These are phyloP conservation scores for Xylariaceae sp. DNA, from an alignment of 2,329 filamentous ascomycete species.

Conservation along the genomic window DNA sequence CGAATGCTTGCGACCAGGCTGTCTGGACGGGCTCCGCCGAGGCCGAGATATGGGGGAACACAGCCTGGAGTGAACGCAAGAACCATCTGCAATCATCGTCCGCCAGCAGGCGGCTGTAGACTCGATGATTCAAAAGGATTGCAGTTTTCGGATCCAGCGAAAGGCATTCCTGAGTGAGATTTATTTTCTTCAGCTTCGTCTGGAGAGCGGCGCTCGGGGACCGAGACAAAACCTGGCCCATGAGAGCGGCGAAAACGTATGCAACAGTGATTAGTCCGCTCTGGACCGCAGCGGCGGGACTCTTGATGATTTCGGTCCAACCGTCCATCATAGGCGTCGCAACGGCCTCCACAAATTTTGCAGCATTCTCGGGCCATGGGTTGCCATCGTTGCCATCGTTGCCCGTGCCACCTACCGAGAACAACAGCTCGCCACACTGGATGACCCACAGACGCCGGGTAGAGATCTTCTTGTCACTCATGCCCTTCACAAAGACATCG, in stretches of 20 bases:
- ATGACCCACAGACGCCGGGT: constrained; percentile 77
- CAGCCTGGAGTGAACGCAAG: constrained; percentile 60
- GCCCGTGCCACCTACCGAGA: constrained; percentile 46
- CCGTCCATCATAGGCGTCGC: constrained; percentile 56
- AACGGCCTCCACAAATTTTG: constrained; percentile 48
- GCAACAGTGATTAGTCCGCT: constrained; percentile 76
- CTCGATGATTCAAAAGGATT: constrained; percentile 75
- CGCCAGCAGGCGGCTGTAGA: constrained; percentile 72
- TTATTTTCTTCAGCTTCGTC: constrained; percentile 52
- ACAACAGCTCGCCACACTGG: constrained; percentile 65
- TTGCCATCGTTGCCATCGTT: no score
- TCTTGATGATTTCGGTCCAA: constrained; percentile 72
- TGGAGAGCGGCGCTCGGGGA: constrained; percentile 47
- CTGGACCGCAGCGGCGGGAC: constrained; percentile 73
- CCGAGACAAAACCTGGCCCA: constrained; percentile 47
- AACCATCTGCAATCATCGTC: constrained; percentile 79
- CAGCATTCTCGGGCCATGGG: constrained; percentile 41
- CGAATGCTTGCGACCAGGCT: constrained; percentile 78
- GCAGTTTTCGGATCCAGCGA: constrained; percentile 74
- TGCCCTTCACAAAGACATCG: constrained; percentile 73
- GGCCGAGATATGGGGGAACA: constrained; percentile 50
- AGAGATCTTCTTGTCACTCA: constrained; percentile 76
- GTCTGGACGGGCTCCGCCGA: constrained; percentile 47
- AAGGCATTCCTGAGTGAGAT: constrained; percentile 61
- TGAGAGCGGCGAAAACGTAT: constrained; percentile 66